Evolutionary conservation across 2,329 filamentous ascomycete genomes (phyloP).

Genomic region (Pestalotiopsis sp.): DNA sequence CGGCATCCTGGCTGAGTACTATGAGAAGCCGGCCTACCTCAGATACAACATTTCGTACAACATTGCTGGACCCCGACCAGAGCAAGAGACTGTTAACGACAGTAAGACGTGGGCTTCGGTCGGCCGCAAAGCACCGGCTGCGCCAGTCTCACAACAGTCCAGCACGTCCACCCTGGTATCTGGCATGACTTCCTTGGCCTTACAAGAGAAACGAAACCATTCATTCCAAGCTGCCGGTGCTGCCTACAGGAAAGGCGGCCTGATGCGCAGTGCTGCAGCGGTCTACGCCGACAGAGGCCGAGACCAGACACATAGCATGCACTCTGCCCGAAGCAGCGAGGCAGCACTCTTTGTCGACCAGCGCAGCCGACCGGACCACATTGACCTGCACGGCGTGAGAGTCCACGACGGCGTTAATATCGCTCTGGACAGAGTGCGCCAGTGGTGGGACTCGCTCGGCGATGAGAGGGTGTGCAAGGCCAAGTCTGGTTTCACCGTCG

Average conservation of each 20-base stretch:
- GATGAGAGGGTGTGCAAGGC: constrained; percentile 57
- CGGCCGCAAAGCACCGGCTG: neutral
- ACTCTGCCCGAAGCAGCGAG: constrained; percentile 60
- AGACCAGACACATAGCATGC: constrained; percentile 59
- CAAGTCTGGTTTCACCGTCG: constrained; percentile 65
- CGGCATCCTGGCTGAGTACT: constrained; percentile 40
- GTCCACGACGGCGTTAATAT: constrained; percentile 83
- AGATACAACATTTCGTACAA: constrained; percentile 30
- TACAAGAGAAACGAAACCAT: constrained; percentile 23
- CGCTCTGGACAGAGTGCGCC: constrained; percentile 62
- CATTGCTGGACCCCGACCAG: constrained; percentile 19
- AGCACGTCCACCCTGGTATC: constrained; percentile 18
- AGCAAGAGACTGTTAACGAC: neutral
- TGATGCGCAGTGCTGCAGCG: constrained; percentile 74
- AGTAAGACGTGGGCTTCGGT: constrained; percentile 4
- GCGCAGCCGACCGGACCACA: constrained; percentile 59
- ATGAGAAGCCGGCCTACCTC: constrained; percentile 38
- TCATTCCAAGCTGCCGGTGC: constrained; percentile 39
- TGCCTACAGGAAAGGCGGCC: constrained; percentile 49
- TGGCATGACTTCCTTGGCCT: constrained; percentile 10
- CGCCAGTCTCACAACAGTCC: constrained; percentile 3
- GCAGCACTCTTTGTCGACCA: constrained; percentile 69
- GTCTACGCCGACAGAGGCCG: constrained; percentile 74
- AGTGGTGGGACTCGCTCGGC: constrained; percentile 77
- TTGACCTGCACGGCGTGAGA: constrained; percentile 83